Evolutionary conservation across 2,329 filamentous ascomycete genomes (phyloP).

Genomic region (Aspergillus udagawae): DNA sequence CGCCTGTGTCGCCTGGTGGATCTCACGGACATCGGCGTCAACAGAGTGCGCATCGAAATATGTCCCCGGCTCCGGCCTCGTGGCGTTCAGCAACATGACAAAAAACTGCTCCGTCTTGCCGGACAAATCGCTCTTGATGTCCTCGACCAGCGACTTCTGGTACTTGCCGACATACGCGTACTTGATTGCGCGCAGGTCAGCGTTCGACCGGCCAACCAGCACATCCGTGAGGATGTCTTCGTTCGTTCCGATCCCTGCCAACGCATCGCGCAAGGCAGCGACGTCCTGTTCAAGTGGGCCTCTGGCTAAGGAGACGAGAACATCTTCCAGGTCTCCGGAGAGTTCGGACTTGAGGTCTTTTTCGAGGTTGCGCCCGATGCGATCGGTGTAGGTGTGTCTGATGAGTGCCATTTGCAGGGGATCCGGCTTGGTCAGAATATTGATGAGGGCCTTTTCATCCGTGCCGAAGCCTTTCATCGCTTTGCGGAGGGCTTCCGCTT

Average conservation of each 20-base stretch:
- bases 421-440: slow-evolving; percentile 63
- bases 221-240: slow-evolving; percentile 75
- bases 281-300: slow-evolving; percentile 74
- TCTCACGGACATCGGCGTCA: slow-evolving; percentile 66
- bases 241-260: slow-evolving; percentile 66
- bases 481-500: slow-evolving; percentile 61
- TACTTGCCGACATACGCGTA: slow-evolving; percentile 63
- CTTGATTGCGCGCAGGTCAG: slow-evolving; percentile 77
- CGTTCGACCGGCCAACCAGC: slow-evolving; percentile 70
- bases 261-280: slow-evolving; percentile 54
- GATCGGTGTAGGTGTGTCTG: slow-evolving; percentile 59
- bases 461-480: slow-evolving; percentile 68
- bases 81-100: slow-evolving; percentile 69
- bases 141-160: slow-evolving; percentile 60
- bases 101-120: slow-evolving; percentile 79
- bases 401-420: slow-evolving; percentile 67
- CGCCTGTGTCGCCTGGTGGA: slow-evolving; percentile 70
- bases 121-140: slow-evolving; percentile 68
- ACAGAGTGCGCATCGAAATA: slow-evolving; percentile 67
- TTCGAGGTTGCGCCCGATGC: slow-evolving; percentile 62
- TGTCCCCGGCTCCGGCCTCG: slow-evolving; percentile 65
- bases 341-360: slow-evolving; percentile 71
- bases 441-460: slow-evolving; percentile 57
- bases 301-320: slow-evolving; percentile 63
- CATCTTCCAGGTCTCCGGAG: slow-evolving; percentile 65